Conservation (phyloP, 495 filamentous ascomycete genomes). For the Margaritispora aquatica region DNA sequence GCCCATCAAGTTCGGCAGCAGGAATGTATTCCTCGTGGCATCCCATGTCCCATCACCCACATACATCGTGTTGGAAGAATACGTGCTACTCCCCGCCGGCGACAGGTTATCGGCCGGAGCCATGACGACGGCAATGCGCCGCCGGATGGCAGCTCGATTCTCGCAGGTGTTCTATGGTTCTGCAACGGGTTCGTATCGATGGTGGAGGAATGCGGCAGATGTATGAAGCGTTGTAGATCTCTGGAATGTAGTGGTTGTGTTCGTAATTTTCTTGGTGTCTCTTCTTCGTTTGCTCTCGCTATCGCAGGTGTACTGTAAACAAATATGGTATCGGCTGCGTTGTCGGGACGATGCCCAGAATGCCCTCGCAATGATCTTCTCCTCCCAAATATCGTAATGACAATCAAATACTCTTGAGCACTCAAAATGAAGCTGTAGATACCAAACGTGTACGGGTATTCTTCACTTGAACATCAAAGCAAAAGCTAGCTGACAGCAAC, state of each 20-base stretch:
- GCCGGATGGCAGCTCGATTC: conserved; percentile 17
- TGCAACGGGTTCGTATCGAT: background rate
- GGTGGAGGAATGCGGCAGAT: background rate
- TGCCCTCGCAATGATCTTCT: background rate
- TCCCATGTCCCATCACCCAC: conserved; percentile 96
- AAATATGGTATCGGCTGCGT: background rate
- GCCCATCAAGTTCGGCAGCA: conserved; percentile 80
- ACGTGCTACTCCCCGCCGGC: conserved; percentile 74
- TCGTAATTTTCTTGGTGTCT: background rate
- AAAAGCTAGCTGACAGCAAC: background rate
- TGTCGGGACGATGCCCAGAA: background rate
- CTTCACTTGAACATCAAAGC: background rate
- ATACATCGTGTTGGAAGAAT: conserved; percentile 73
- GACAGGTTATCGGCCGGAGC: conserved; percentile 52
- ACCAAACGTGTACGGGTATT: too few species aligned
- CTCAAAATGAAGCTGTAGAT: background rate
- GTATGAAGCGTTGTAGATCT: background rate
- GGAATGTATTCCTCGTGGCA: conserved; percentile 71
- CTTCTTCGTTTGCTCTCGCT: background rate
- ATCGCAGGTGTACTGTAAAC: background rate
- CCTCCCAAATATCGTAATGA: background rate
- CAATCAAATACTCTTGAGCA: too few species aligned
- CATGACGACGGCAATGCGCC: conserved; percentile 33
- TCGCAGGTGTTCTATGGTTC: background rate
- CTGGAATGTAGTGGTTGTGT: background rate